A percentile compares a stretch with the other conserved stretches of the same genome.
These are phyloP conservation scores for Acacia crassicarpa DNA, from an alignment of 306 rosid species.

Conservation along the genomic window DNA sequence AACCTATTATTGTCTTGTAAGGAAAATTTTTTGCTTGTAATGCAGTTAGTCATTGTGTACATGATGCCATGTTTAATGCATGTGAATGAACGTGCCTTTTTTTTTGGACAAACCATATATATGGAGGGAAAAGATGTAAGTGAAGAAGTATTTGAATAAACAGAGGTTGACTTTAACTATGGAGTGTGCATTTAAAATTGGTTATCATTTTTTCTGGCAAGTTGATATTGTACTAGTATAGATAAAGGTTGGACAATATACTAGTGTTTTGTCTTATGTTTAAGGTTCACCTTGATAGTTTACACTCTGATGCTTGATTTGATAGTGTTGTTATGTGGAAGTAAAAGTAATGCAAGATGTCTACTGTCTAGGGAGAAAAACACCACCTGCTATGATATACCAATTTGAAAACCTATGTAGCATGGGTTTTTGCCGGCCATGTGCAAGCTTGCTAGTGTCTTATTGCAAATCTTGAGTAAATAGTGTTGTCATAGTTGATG, in stretches of 20 bases:
- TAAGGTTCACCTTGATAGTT: background rate
- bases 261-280: background rate
- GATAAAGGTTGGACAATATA: background rate
- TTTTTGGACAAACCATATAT: background rate
- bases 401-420: background rate
- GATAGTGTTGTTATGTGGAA: background rate
- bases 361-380: background rate
- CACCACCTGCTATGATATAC: background rate
- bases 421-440: background rate
- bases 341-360: too few relatives aligned
- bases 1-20: conserved; percentile 11
- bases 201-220: background rate
- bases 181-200: background rate
- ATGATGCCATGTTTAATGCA: conserved; percentile 3
- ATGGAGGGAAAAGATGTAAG: background rate
- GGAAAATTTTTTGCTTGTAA: conserved; percentile 12
- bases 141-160: background rate
- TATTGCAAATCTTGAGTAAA: background rate
- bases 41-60: background rate
- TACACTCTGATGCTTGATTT: background rate
- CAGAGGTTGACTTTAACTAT: background rate
- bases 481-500: background rate
- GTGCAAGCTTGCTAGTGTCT: background rate
- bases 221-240: background rate
- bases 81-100: background rate